A percentile compares a stretch with the other conserved stretches of the same genome.
Evolutionary conservation across 768 basidiomycete species (phyloP).

Genomic region (Tricholoma sp.): DNA sequence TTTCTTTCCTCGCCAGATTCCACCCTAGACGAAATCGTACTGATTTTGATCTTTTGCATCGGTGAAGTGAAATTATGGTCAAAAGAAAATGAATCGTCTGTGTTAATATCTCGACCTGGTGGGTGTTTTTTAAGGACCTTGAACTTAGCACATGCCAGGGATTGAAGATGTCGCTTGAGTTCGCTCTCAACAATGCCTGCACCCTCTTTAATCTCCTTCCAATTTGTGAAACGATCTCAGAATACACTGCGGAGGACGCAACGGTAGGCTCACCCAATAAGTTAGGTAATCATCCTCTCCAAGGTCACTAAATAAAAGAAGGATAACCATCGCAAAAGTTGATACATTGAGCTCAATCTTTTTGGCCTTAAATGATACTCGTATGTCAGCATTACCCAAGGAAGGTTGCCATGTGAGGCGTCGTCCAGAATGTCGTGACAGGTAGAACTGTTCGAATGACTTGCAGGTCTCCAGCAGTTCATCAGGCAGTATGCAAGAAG

Average conservation of each 20-base stretch:
- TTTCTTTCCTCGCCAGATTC: slow-evolving; percentile 84
- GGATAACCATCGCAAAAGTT: slow-evolving; percentile 81
- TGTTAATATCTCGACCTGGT: slow-evolving; percentile 74
- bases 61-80: slow-evolving; percentile 77
- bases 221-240: neutral
- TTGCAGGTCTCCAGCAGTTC: slow-evolving; percentile 59
- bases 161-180: slow-evolving; percentile 89
- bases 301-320: slow-evolving; percentile 80
- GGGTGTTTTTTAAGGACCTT: slow-evolving; percentile 92
- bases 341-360: slow-evolving; percentile 91
- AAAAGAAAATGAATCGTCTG: slow-evolving; percentile 83
- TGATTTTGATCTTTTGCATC: slow-evolving; percentile 89
- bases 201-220: slow-evolving; percentile 76
- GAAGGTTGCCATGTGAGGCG: slow-evolving; percentile 90
- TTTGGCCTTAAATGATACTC: slow-evolving; percentile 70
- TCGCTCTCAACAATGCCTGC: slow-evolving; percentile 74
- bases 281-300: slow-evolving; percentile 64
- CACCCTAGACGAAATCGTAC: slow-evolving; percentile 81
- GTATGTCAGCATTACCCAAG: slow-evolving; percentile 86
- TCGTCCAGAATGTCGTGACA: slow-evolving; percentile 83
- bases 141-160: slow-evolving; percentile 91
- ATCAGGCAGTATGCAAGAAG: slow-evolving; percentile 64
- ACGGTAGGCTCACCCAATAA: slow-evolving; percentile 54
- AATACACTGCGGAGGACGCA: neutral
- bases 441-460: slow-evolving; percentile 87